phyloP scores from a whole-genome alignment of 2,329 filamentous ascomycete genomes.

The Alternaria sp. region DNA sequence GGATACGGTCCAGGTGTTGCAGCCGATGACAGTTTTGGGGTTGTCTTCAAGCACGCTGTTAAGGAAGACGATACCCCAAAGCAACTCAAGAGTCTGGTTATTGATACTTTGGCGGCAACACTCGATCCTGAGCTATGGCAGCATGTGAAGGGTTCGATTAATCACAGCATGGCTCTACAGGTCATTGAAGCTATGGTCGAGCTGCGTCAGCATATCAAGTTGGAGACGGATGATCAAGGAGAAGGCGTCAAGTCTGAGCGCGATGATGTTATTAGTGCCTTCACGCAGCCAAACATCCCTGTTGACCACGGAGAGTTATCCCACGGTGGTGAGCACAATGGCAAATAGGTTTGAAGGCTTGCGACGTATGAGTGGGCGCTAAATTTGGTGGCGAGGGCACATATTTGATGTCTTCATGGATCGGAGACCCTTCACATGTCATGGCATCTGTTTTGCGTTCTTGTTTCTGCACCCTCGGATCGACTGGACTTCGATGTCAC shows the following conservation, averaged over 20 bases:
- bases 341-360: background rate
- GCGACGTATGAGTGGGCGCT: background rate
- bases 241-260: conserved; percentile 12
- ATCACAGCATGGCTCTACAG: background rate
- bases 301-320: background rate
- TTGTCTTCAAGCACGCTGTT: conserved; percentile 32
- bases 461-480: background rate
- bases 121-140: conserved; percentile 22
- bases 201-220: conserved; percentile 8
- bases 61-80: conserved; percentile 15
- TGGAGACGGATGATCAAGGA: background rate
- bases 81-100: conserved; percentile 22
- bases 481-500: background rate
- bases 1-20: background rate
- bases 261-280: background rate
- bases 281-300: background rate
- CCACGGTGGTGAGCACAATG: background rate
- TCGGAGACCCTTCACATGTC: background rate
- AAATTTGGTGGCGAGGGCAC: background rate
- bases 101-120: conserved; percentile 20
- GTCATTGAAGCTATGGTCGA: conserved; percentile 20
- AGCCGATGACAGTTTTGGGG: conserved; percentile 9
- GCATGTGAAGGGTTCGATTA: conserved; percentile 8
- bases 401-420: background rate
- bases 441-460: background rate